Evolutionary conservation across 1,284 basidiomycete genomes (phyloP).

Genomic region (Melampsora medusae): DNA sequence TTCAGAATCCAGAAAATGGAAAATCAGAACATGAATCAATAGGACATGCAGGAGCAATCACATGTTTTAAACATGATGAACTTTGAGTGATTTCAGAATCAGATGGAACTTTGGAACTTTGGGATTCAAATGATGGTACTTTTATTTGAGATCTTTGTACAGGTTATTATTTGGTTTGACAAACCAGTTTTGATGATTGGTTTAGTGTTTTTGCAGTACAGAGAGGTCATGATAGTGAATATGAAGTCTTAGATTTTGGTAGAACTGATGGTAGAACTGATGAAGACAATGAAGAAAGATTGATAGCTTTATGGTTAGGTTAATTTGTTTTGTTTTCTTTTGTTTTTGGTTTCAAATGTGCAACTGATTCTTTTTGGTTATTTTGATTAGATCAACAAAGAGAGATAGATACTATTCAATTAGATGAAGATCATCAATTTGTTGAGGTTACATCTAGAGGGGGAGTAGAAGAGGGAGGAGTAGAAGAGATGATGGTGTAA

Average conservation of each 20-base stretch:
- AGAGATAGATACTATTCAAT: no score
- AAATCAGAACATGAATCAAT: conserved; percentile 74
- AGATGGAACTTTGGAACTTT: conserved; percentile 94
- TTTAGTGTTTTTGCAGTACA: conserved; percentile 78
- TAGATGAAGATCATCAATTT: no score
- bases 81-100: conserved; percentile 89
- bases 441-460: no score
- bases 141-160: conserved; percentile 80
- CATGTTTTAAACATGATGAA: conserved; percentile 95
- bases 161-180: conserved; percentile 88
- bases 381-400: no score
- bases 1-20: conserved; percentile 84
- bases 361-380: background rate
- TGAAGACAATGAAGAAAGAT: background rate
- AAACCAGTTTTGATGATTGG: conserved; percentile 85
- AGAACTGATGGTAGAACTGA: conserved; percentile 32
- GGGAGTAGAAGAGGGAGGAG: background rate
- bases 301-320: background rate
- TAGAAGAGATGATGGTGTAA: background rate
- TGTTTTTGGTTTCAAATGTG: no score
- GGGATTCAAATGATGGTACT: conserved; percentile 81
- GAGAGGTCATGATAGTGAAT: conserved; percentile 46
- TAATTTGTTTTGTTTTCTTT: background rate
- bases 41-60: conserved; percentile 88
- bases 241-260: conserved; percentile 41